A percentile compares a stretch with the other conserved stretches of the same genome.
phyloP scores from a whole-genome alignment of 2,329 filamentous ascomycete species.

The Chaetomiaceae sp. region DNA sequence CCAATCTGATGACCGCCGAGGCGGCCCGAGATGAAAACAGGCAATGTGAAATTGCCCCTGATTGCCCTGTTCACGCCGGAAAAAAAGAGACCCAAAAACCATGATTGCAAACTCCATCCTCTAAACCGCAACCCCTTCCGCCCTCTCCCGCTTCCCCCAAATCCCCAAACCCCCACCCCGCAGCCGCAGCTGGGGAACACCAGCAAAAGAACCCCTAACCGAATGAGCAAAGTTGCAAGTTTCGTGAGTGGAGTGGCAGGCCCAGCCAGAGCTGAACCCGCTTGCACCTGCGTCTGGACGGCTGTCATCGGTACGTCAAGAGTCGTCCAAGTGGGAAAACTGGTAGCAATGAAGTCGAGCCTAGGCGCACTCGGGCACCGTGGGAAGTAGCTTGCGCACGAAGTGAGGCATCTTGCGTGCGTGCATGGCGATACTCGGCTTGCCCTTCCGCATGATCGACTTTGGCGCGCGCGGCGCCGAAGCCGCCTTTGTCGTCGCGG shows the following conservation, averaged over 20 bases:
- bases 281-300: slow-evolving; percentile 16
- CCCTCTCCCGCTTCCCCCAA: not conserved
- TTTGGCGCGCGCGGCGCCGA: slow-evolving; percentile 37
- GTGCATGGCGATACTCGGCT: slow-evolving; percentile 35
- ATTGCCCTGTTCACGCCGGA: slow-evolving; percentile 16
- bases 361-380: slow-evolving; percentile 33
- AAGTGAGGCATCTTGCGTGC: slow-evolving; percentile 35
- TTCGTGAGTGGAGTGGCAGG: slow-evolving; percentile 21
- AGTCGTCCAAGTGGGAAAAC: slow-evolving; percentile 6
- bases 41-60: slow-evolving; percentile 8
- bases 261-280: slow-evolving; percentile 16
- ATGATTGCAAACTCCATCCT: slow-evolving; percentile 19
- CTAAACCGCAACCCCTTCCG: too few species aligned
- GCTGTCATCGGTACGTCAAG: slow-evolving; percentile 14
- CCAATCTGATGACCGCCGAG: slow-evolving; percentile 9
- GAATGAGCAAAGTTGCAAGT: slow-evolving; percentile 20
- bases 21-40: slow-evolving; percentile 8
- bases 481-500: slow-evolving; percentile 28
- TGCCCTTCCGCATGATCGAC: slow-evolving; percentile 42
- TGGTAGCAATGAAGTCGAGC: slow-evolving; percentile 18
- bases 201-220: slow-evolving; percentile 16
- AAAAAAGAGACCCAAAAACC: slow-evolving; percentile 10
- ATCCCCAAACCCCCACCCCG: slow-evolving; percentile 7
- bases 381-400: slow-evolving; percentile 35
- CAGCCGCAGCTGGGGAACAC: slow-evolving; percentile 10